A percentile compares a stretch with the other conserved stretches of the same genome.
phyloP scores from a whole-genome alignment of 305 asterid species.

The Solanum aculeatissimum region DNA sequence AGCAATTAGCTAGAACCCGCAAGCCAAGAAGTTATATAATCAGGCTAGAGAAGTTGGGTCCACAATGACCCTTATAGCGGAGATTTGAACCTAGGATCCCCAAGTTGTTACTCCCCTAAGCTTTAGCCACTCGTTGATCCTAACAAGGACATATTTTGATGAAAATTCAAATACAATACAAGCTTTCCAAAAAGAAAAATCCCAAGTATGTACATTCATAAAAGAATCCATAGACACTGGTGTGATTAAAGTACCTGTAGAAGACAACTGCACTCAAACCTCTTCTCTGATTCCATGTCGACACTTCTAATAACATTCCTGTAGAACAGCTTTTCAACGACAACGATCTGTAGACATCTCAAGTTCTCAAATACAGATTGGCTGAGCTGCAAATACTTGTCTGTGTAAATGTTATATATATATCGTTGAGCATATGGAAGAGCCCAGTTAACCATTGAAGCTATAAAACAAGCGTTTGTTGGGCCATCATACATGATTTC shows the following conservation, averaged over 20 bases:
- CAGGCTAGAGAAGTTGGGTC: not conserved
- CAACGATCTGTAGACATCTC: slow-evolving; percentile 40
- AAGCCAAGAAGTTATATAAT: not conserved
- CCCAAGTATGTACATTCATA: not conserved
- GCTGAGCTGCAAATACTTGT: slow-evolving; percentile 47
- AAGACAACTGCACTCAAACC: slow-evolving; percentile 54
- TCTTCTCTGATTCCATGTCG: slow-evolving; percentile 39
- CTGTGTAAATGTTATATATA: slow-evolving; percentile 26
- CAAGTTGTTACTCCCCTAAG: not conserved
- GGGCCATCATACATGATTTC: slow-evolving; percentile 56
- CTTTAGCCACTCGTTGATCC: not conserved
- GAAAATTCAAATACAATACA: not conserved
- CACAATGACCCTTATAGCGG: not conserved
- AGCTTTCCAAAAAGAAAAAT: not conserved
- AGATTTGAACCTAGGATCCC: not conserved
- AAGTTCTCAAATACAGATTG: slow-evolving; percentile 47
- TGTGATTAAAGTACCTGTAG: slow-evolving; percentile 46
- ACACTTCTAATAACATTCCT: slow-evolving; percentile 45
- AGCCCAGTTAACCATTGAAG: slow-evolving; percentile 68
- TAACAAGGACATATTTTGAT: not conserved
- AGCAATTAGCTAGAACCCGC: not conserved
- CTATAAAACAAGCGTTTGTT: slow-evolving; percentile 28
- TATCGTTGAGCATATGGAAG: slow-evolving; percentile 86
- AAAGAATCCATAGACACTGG: not conserved
- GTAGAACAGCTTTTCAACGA: slow-evolving; percentile 51